Evolutionary conservation across 2,329 filamentous ascomycete genomes (phyloP).

Genomic region (Colletotrichum lentis): DNA sequence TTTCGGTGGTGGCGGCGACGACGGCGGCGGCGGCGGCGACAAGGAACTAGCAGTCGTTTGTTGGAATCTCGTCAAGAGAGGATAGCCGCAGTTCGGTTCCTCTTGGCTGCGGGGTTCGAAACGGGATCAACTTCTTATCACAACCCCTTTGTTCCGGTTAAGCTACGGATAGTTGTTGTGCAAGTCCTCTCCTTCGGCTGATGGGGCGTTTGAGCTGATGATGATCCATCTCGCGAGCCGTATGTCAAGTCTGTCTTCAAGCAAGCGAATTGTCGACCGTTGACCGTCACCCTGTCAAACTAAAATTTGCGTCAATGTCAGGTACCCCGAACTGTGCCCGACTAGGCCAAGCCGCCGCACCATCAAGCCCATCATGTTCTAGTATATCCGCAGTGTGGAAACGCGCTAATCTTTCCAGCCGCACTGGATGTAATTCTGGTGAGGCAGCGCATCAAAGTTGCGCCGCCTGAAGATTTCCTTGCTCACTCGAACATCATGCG

Average conservation of each 20-base stretch:
- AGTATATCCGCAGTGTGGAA: too few species aligned
- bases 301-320: too few species aligned
- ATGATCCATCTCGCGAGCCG: neutral
- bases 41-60: neutral
- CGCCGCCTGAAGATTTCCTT: neutral
- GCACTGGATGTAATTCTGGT: too few species aligned
- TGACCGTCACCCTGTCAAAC: too few species aligned
- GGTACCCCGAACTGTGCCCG: too few species aligned
- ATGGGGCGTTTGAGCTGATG: neutral
- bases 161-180: too few species aligned
- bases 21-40: neutral
- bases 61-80: neutral
- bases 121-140: neutral
- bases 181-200: neutral
- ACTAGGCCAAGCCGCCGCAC: too few species aligned
- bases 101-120: neutral
- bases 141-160: neutral
- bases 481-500: neutral
- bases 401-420: too few species aligned
- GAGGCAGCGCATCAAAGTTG: neutral
- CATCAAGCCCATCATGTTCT: too few species aligned
- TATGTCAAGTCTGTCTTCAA: neutral
- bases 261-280: too few species aligned
- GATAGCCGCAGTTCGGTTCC: neutral
- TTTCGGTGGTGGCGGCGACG: neutral